Evolutionary conservation across 2,329 filamentous ascomycete species (phyloP), one percentile per base, ranked within the genome.

Genomic region (Fulvia fulva): DNA sequence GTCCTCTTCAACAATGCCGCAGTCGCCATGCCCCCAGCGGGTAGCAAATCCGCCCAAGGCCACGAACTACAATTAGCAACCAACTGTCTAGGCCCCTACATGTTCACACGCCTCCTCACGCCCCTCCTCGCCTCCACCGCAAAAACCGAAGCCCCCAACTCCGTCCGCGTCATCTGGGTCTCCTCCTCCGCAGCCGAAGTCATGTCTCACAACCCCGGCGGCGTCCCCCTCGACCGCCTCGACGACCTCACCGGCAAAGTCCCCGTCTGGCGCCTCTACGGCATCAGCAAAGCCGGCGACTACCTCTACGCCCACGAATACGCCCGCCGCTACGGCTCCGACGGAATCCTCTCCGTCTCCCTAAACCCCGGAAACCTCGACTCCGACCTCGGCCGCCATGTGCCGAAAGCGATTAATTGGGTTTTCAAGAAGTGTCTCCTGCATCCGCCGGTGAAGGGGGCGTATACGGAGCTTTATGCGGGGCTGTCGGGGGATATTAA

Each of bases 11-110:
- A 57, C 43, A 57, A 62, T 26, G 45, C 50, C 25, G 57, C 46
- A 8, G 47, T 64, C 14, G 70, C 71, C 60, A 67, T 63, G 11
- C 72, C 74, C 5, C 71, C 75, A 0, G 55, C 50, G 2, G 76
- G 74, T n/a, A 66, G 65, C 16, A 69, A 68, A 25, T 68, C 70
- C 7, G 55, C 59, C 7, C 71, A 75, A 55, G 63, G 62, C 55
- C 62, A 72, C 62, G 72, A 74, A 51, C 59, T 70, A 11, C 71
- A 72, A 53, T 62, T 73, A 32, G 72, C 66, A 22, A 73, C 70
- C 14, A 74, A 74, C 56, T 64, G 63, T 52, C 67, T 74, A 9
- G 72, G 70, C 1, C 71, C 67, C 21, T 74, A 56, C 59, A 57
- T 71, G 11, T 66, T 71, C 54, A 68, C 68, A 5, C 44, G 62